Conservation (phyloP, 169 alveolate genomes). For the Plasmodium vivax region DNA sequence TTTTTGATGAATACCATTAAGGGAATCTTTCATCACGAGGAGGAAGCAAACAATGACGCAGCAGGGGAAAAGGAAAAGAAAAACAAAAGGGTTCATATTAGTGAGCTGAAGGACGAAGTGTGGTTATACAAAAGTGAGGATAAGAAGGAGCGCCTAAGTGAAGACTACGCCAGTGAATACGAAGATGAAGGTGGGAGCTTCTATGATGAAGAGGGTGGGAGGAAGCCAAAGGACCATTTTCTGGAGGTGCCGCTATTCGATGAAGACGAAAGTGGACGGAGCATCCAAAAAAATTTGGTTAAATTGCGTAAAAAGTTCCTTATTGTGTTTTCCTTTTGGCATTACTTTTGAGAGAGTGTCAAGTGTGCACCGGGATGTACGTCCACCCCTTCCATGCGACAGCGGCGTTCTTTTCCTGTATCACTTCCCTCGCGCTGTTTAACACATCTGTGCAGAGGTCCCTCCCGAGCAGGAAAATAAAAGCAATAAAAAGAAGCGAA, state of each 20-base stretch:
- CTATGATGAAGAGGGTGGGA: conserved; percentile 41
- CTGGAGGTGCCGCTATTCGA: conserved; percentile 75
- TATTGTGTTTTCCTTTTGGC: background rate
- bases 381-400: background rate
- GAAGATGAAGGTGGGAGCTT: conserved; percentile 10
- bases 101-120: conserved; percentile 72
- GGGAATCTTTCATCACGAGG: conserved; percentile 17
- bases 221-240: conserved; percentile 48
- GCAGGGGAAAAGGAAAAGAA: conserved; percentile 14
- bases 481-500: conserved; percentile 13
- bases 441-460: conserved; percentile 8
- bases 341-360: background rate
- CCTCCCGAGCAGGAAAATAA: conserved; percentile 12
- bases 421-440: background rate
- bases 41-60: conserved; percentile 3
- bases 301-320: background rate
- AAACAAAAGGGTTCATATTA: conserved; percentile 43
- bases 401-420: background rate
- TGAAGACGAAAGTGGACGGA: conserved; percentile 61
- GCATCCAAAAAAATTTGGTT: conserved; percentile 50
- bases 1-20: conserved; percentile 19
- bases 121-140: conserved; percentile 66
- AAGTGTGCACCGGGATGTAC: background rate
- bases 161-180: conserved; percentile 31
- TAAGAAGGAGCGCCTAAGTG: conserved; percentile 40